Percentiles rank a stretch among this genome's conserved stretches.
Conservation (phyloP, 2,329 filamentous ascomycete genomes). For the Neofusicoccum sp. region DNA sequence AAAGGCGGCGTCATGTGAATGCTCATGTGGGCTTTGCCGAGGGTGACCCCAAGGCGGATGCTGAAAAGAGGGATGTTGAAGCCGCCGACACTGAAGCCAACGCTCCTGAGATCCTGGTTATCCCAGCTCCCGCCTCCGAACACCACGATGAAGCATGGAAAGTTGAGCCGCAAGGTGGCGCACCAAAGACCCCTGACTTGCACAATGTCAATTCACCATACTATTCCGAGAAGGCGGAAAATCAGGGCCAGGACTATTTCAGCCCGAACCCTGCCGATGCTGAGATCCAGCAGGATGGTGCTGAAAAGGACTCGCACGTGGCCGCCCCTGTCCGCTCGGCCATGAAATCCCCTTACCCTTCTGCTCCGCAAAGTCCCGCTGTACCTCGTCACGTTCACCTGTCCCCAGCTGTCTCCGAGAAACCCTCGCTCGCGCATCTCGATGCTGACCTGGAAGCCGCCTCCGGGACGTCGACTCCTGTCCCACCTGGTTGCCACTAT, state of each 20-base stretch:
- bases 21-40: conserved; percentile 59
- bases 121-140: conserved; percentile 7
- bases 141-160: conserved; percentile 13
- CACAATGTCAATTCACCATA: conserved; percentile 40
- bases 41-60: background rate
- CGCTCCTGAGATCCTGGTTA: conserved; percentile 5
- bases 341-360: conserved; percentile 1
- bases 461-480: background rate
- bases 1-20: conserved; percentile 26
- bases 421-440: background rate
- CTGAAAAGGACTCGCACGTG: background rate
- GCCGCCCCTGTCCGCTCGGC: background rate
- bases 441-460: conserved; percentile 3
- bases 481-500: conserved; percentile 47
- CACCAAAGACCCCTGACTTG: conserved; percentile 32
- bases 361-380: background rate
- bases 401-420: conserved; percentile 5
- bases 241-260: conserved; percentile 28
- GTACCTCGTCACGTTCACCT: background rate
- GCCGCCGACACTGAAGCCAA: background rate
- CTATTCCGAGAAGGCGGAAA: conserved; percentile 26
- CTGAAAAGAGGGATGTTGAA: background rate
- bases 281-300: background rate
- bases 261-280: background rate
- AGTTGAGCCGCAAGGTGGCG: conserved; percentile 24